Conservation (phyloP, 805 yeast species). For the Zygosaccharomyces rouxii region DNA sequence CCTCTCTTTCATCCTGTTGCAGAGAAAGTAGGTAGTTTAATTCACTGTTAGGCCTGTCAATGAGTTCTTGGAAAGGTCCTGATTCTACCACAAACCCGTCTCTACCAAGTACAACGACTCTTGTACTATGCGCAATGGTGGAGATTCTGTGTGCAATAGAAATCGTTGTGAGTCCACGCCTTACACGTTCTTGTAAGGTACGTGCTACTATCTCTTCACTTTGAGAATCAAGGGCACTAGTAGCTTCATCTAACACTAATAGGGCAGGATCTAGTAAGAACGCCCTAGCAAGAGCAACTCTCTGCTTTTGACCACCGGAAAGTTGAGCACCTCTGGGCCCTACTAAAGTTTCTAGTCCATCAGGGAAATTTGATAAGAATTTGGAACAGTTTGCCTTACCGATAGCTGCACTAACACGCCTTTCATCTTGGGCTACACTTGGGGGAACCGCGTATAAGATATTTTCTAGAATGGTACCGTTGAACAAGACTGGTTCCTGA, state of each 20-base stretch:
- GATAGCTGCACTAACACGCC: conserved; percentile 57
- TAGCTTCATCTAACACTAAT: conserved; percentile 88
- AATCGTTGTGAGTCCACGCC: conserved; percentile 64
- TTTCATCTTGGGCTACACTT: conserved; percentile 49
- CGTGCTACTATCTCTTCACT: conserved; percentile 81
- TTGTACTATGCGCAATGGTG: conserved; percentile 77
- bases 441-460: conserved; percentile 64
- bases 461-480: conserved; percentile 81
- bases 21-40: conserved; percentile 36
- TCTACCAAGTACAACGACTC: conserved; percentile 71
- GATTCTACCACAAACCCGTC: conserved; percentile 73
- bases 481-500: conserved; percentile 86
- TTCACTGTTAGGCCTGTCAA: conserved; percentile 36
- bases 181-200: conserved; percentile 55
- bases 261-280: conserved; percentile 72
- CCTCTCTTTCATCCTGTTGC: conserved; percentile 19
- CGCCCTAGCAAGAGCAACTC: conserved; percentile 88
- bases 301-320: conserved; percentile 93
- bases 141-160: conserved; percentile 90
- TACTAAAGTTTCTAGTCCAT: conserved; percentile 72
- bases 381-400: conserved; percentile 66
- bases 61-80: conserved; percentile 54
- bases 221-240: conserved; percentile 86
- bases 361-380: conserved; percentile 73
- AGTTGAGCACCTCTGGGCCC: conserved; percentile 87